These are phyloP conservation scores for Hypomontagnella monticulosa DNA, from an alignment of 495 filamentous ascomycete species.

Conservation along the genomic window DNA sequence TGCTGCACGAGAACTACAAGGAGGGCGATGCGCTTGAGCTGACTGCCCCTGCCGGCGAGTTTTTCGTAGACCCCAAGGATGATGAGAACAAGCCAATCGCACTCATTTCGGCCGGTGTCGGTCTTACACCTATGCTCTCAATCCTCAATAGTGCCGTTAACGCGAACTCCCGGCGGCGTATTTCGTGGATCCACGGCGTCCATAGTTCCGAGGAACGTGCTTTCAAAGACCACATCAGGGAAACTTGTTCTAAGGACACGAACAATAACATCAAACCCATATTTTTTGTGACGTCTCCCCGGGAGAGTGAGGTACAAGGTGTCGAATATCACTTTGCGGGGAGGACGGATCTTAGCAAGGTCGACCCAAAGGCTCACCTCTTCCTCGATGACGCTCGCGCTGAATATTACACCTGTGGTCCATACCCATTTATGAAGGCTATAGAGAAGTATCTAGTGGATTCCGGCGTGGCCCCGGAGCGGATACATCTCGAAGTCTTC, in stretches of 20 bases:
- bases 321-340: constrained; percentile 65
- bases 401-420: constrained; percentile 77
- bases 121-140: constrained; percentile 72
- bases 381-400: constrained; percentile 63
- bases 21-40: constrained; percentile 69
- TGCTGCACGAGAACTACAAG: constrained; percentile 68
- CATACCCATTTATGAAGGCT: constrained; percentile 71
- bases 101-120: constrained; percentile 75
- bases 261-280: constrained; percentile 49
- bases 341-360: constrained; percentile 63
- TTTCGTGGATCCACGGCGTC: constrained; percentile 72
- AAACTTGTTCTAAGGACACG: constrained; percentile 51
- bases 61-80: constrained; percentile 64
- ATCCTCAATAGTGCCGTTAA: constrained; percentile 69
- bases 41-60: constrained; percentile 75
- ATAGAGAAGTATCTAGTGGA: constrained; percentile 57
- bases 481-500: constrained; percentile 74
- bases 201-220: constrained; percentile 58
- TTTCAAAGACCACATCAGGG: constrained; percentile 62
- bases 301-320: constrained; percentile 59
- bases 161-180: constrained; percentile 53
- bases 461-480: constrained; percentile 61
- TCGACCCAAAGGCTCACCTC: constrained; percentile 61
- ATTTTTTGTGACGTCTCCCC: constrained; percentile 54
- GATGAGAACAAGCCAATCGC: constrained; percentile 62